Base-by-base conservation (phyloP, 345 rosid species). In the Citrus trifoliata region DNA sequence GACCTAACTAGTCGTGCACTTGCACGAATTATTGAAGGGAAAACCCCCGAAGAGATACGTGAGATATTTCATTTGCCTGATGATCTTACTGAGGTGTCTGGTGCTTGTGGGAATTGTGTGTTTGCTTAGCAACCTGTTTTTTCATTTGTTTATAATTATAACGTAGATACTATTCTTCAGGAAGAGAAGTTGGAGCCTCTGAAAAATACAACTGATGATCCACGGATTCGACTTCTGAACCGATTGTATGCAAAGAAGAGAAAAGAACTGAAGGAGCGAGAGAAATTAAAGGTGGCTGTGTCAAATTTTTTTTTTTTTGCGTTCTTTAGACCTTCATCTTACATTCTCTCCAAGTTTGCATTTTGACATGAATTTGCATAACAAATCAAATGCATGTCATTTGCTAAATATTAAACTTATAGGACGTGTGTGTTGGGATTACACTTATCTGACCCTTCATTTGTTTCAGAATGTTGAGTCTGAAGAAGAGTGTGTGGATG, bases 151-250 rank as follows among this genome's bases (percentile, higher is more conserved):
- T 67, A 27, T 79, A 21, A 76, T 51, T 42, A 24, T 86, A 62
- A 62, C 51, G 32, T 38, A 22, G 28, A 73, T 81, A 56, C 71
- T 66, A 42, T 80, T 71, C 61, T 82, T 51, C 83, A 93, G 97
- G 98, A 95, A 82, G 98, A 93, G 86, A 93, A 92, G 80, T 87
- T 95, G 89, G 95, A 93, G 89, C 98, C 98, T 71, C 77, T 93
- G 76, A 90, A 84, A 82, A 95, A 93, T 85, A 85, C 88, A 76
- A 86, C 92, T 67, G 91, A 92, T 85, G 97, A 95, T 85, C 95
- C 95, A 28, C 90, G 97, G 76, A 93, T 95, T 82, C 91, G 98
- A 69, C 88, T 93, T 76, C 80, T 93, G 78, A 95, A 95, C 83
- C 82, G 97, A 78, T 75, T 95, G 74, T 89, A 93, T 82, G 98